Evolutionary conservation across 2,329 filamentous ascomycete species (phyloP), one percentile per base, ranked within the genome.

Genomic region (Botrytis tulipae): DNA sequence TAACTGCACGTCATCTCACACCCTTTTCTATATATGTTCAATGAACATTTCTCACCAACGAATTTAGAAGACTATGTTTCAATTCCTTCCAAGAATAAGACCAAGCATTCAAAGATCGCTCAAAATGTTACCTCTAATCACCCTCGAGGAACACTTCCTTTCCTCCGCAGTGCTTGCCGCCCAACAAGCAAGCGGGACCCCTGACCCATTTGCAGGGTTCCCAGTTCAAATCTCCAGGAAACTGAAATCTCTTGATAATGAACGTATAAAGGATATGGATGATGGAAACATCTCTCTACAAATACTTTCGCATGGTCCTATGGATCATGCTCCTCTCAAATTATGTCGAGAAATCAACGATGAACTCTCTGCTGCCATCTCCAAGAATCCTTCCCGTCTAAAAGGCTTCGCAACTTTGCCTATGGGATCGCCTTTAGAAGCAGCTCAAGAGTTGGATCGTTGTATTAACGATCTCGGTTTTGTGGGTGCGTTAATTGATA

Each of bases 401-500:
- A 82, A 82, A 6, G 84, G 81, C 12, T 83, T 86, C 73, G 84
- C 84, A 4, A 77, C 83, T 51, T 79, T 86, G 0, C 83, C 84
- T 0, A 83, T 84, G 80, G 70, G 73, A 1, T 76, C 83, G 6
- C 82, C 84, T 5, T 62, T 76, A 70, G 76, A 80, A 65, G 80
- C 84, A 1, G 83, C 82, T 0, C 74, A 75, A 12, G 83, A 84
- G 73, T 76, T 84, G 20, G 65, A 72, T 25, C 80, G 84, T 16
- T 84, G 84, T 74, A 81, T 87, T 1, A 79, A 76, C 6, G 78
- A 85, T 66, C 79, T 84, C n/a, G 81, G 82, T 4, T 86, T 88
- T 72, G 81, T 86, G 5, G 86, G 86, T 0, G 84, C 85, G 1
- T 78, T 87, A 60, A 77, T 88, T 16, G 84, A 85, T 73, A 82